phyloP scores from a whole-genome alignment of 164 flowering plant genomes.

The Tetracentron sinense region DNA sequence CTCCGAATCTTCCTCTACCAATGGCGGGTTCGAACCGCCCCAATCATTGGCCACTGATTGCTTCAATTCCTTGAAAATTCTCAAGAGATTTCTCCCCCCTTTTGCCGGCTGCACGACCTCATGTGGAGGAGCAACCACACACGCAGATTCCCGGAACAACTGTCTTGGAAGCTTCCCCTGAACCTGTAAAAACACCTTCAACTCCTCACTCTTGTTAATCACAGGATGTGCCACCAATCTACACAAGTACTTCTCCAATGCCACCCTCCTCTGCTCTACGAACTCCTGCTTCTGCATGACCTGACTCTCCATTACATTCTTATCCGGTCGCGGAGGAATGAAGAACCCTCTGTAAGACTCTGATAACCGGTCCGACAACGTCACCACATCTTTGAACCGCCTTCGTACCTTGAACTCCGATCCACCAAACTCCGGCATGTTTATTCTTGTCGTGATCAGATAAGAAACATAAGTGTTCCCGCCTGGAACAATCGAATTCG shows the following conservation, averaged over 20 bases:
- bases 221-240: conserved; percentile 76
- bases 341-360: conserved; percentile 76
- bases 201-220: conserved; percentile 73
- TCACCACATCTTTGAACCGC: too few relatives aligned
- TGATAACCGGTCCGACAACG: too few relatives aligned
- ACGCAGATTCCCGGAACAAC: conserved; percentile 61
- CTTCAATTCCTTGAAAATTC: conserved; percentile 80
- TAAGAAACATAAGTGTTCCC: conserved; percentile 64
- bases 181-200: conserved; percentile 76
- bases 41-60: too few relatives aligned
- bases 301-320: conserved; percentile 91
- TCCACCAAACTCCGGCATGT: conserved; percentile 54
- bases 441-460: conserved; percentile 67
- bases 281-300: too few relatives aligned
- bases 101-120: conserved; percentile 90
- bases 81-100: conserved; percentile 86
- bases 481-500: conserved; percentile 78
- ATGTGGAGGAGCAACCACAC: conserved; percentile 38
- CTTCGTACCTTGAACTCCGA: conserved; percentile 69
- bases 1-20: conserved; percentile 87
- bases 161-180: conserved; percentile 82
- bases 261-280: too few relatives aligned
- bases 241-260: conserved; percentile 90
- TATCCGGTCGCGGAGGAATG: too few relatives aligned
- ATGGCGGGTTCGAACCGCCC: conserved; percentile 60